Evolutionary conservation across 2,329 filamentous ascomycete species (phyloP).

Genomic region (Monosporascus sp.): DNA sequence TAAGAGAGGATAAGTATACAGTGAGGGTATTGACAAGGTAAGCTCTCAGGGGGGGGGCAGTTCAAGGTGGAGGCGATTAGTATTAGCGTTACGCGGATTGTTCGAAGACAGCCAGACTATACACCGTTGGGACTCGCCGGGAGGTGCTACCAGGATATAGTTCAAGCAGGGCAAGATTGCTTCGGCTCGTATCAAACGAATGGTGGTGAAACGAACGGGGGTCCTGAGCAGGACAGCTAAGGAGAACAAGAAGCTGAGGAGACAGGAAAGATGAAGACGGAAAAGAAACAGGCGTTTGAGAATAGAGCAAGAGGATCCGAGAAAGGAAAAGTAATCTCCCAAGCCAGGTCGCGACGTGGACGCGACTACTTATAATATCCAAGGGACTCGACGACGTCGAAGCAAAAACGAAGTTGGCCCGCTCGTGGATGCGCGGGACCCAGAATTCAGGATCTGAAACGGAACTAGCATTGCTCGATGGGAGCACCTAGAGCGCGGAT

Average conservation of each 20-base stretch:
- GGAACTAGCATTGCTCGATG: constrained; percentile 20
- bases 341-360: constrained; percentile 29
- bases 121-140: constrained; percentile 4
- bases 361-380: constrained; percentile 29
- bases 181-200: constrained; percentile 39
- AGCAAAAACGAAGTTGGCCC: constrained; percentile 36
- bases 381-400: constrained; percentile 30
- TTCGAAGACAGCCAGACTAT: neutral
- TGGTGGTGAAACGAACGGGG: constrained; percentile 29
- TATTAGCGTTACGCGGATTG: constrained; percentile 19
- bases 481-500: constrained; percentile 25
- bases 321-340: constrained; percentile 22
- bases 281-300: constrained; percentile 18
- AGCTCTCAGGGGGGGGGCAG: constrained; percentile 9
- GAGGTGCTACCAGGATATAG: constrained; percentile 4
- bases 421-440: constrained; percentile 30
- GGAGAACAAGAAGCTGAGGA: constrained; percentile 21
- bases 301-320: constrained; percentile 26
- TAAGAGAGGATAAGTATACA: constrained; percentile 6
- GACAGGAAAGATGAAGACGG: constrained; percentile 23
- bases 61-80: constrained; percentile 18
- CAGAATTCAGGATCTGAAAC: constrained; percentile 31
- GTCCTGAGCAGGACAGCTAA: constrained; percentile 7
- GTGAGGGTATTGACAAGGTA: constrained; percentile 11
- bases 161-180: constrained; percentile 6